Percentiles rank a stretch among this genome's conserved stretches.
Evolutionary conservation across 2,329 filamentous ascomycete species (phyloP).

Genomic region (Purpureocillium lavendulum): DNA sequence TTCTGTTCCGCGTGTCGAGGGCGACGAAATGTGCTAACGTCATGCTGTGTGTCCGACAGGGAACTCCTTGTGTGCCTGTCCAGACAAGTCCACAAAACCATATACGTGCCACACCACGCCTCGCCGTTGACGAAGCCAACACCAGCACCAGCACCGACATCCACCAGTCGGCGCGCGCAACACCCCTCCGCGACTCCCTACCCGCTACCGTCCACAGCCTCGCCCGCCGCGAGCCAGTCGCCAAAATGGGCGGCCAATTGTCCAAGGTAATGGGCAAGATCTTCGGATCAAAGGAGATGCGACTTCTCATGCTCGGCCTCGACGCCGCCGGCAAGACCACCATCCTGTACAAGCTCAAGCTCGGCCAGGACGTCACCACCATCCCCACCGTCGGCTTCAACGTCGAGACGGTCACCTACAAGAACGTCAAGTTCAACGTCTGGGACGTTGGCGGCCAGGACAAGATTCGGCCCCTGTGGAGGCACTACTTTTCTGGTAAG

Average conservation of each 20-base stretch:
- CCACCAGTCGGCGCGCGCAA: no score
- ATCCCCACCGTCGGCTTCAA: constrained; percentile 99
- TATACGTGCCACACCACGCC: no score
- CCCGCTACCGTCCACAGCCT: not conserved
- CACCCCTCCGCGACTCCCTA: not conserved
- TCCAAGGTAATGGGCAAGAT: constrained; percentile 98
- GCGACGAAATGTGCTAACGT: no score
- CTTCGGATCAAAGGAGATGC: constrained; percentile 99
- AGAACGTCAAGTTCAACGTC: constrained; percentile 99
- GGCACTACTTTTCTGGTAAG: constrained; percentile 87
- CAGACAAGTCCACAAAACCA: no score
- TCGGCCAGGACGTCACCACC: constrained; percentile 95
- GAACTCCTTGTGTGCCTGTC: no score
- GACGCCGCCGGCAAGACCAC: constrained; percentile 99
- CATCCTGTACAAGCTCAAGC: constrained; percentile 98
- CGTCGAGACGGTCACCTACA: constrained; percentile 97
- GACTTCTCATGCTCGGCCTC: constrained; percentile 93
- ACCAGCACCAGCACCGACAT: no score
- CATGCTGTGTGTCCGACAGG: no score
- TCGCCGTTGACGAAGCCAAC: no score
- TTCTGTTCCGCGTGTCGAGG: no score
- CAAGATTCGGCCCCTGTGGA: constrained; percentile 96
- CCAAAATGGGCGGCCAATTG: constrained; percentile 81
- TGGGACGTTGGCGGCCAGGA: constrained; percentile 99
- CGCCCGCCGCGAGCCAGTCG: constrained; percentile 5